Percentiles rank a stretch among this genome's conserved stretches.
Evolutionary conservation across 2,329 filamentous ascomycete genomes (phyloP).

Genomic region (Neopestalotiopsis rosae): DNA sequence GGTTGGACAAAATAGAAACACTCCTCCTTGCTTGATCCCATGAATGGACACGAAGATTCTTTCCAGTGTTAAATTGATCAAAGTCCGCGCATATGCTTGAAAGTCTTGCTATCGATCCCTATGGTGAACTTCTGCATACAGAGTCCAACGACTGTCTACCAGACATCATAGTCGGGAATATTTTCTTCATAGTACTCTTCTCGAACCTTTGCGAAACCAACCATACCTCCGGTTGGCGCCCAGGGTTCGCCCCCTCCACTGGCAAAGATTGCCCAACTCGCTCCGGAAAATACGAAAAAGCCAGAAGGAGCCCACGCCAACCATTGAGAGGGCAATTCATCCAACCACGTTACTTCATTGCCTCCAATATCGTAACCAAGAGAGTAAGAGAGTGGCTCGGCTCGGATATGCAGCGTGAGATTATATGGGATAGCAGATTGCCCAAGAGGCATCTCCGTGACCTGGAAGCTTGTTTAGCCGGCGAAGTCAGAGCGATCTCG

Average conservation of each 20-base stretch:
- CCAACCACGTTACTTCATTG: not conserved
- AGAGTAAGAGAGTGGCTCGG: conserved; percentile 27
- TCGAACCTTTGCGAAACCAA: not conserved
- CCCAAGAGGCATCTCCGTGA: not conserved
- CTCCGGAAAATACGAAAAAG: conserved; percentile 2
- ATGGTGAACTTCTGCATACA: no score
- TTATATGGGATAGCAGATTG: conserved; percentile 16
- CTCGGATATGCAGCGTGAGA: conserved; percentile 29
- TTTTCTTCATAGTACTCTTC: conserved; percentile 5
- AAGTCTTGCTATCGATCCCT: no score
- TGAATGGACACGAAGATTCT: no score
- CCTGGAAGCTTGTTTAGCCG: not conserved
- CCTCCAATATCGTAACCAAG: conserved; percentile 28
- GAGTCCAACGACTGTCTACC: not conserved
- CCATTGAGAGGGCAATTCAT: not conserved
- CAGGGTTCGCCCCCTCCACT: conserved; percentile 5
- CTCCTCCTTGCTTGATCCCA: no score
- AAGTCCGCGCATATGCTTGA: no score
- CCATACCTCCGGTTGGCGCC: not conserved
- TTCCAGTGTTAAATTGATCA: no score
- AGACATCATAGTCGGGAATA: not conserved
- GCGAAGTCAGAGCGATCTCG: no score
- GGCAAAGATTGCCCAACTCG: not conserved
- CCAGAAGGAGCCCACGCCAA: conserved; percentile 5
- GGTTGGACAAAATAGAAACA: no score